These are phyloP conservation scores for Dactylellina sp. DNA, from an alignment of 2,329 filamentous ascomycete species.

Conservation along the genomic window DNA sequence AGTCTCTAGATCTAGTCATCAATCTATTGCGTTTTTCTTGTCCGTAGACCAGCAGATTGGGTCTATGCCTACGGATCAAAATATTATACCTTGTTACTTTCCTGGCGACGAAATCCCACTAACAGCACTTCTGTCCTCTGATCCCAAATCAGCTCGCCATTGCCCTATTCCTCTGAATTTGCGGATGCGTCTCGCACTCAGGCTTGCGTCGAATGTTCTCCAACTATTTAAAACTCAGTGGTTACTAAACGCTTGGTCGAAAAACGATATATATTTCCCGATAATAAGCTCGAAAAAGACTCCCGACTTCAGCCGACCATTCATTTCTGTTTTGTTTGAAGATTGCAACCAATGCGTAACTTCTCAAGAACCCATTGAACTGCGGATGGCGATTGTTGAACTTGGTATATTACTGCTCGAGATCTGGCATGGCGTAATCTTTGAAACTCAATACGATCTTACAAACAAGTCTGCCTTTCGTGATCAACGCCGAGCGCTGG, in stretches of 20 bases:
- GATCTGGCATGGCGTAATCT: conserved; percentile 59
- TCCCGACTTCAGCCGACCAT: conserved; percentile 36
- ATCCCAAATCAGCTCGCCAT: background rate
- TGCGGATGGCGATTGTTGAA: conserved; percentile 58
- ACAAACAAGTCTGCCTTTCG: background rate
- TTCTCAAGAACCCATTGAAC: conserved; percentile 20
- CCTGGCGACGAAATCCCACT: conserved; percentile 38
- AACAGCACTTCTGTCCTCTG: conserved; percentile 11
- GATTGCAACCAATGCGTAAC: background rate
- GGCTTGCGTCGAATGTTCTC: conserved; percentile 57
- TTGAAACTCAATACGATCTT: conserved; percentile 45
- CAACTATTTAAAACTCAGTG: conserved; percentile 57
- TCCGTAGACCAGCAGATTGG: conserved; percentile 28
- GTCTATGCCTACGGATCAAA: conserved; percentile 23
- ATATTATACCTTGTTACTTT: conserved; percentile 18
- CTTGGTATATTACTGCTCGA: conserved; percentile 61
- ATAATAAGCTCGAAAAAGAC: conserved; percentile 10
- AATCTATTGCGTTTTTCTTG: conserved; percentile 25
- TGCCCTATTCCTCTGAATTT: conserved; percentile 36
- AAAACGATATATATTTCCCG: conserved; percentile 52
- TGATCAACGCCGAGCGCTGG: conserved; percentile 20
- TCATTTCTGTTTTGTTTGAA: conserved; percentile 37
- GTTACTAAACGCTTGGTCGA: conserved; percentile 54
- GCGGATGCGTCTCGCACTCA: conserved; percentile 58
- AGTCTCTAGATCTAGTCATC: conserved; percentile 2